Base-by-base conservation (phyloP, 352 stramenopile species). In the Salisapilia sapeloensis region DNA sequence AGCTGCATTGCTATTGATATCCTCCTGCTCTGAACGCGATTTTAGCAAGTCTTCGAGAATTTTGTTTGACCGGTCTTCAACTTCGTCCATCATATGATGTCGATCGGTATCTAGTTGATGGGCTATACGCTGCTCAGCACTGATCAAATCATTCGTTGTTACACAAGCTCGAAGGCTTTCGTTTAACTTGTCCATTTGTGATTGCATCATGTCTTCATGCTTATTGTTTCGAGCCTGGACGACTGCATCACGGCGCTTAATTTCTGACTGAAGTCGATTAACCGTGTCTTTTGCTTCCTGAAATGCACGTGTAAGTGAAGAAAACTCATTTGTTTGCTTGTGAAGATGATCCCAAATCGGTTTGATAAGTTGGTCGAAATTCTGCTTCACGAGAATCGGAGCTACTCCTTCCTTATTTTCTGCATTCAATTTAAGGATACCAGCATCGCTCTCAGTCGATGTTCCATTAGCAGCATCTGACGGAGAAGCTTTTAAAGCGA, bases 131-230 rank as follows among this genome's bases (percentile, higher is more conserved):
- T 85, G 70, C 42, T 89, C 72, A 1, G 60, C 50, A 16, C 59
- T 59, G 27, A 85, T 85, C 12, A 89, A 40, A 28, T 85, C 70
- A 43, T 84, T 84, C 14, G 69, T 40, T 7, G 69, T 84, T n/a
- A 81, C 63, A 22, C 70, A 85, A 2, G 63, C 42, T 2, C 66
- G 66, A 24, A 89, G 45, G 13, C 44, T 63, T 17, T 89, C 70
- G 34, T 81, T 85, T 16, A 89, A 53, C 34, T 80, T 85, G 21
- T 85, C 69, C 35, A 89, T 51, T 37, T 85, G 62, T 4, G 53
- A 46, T 37, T 89, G 72, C 30, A 89, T 53, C 2, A 70, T 46
- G 4, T 34, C 35, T 38, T 85, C 72, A 45, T 85, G 67, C 23
- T 89, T 85, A 29, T 56, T 61, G 34, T 85, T 89, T 5, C 72